Evolutionary conservation across 2,329 filamentous ascomycete genomes (phyloP).

Genomic region (Fusarium sp.): DNA sequence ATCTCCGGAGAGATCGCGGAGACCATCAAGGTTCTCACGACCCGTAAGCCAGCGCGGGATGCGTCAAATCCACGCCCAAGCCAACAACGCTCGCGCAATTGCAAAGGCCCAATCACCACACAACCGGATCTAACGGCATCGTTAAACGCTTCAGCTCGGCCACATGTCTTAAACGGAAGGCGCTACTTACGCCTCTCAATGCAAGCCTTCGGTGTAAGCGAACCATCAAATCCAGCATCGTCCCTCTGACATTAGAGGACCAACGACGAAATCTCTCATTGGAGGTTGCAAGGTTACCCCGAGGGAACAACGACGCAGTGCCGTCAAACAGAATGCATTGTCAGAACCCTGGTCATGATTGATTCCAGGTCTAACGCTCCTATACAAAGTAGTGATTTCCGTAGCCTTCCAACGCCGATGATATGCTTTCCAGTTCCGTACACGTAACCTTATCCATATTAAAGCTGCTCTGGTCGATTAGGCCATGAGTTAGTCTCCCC

Average conservation of each 20-base stretch:
- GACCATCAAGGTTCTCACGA: conserved; percentile 49
- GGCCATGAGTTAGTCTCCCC: background rate
- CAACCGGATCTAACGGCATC: conserved; percentile 46
- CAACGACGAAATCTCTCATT: background rate
- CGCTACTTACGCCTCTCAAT: conserved; percentile 13
- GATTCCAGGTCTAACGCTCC: conserved; percentile 17
- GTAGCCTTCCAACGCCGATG: conserved; percentile 33
- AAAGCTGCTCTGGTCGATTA: conserved; percentile 1
- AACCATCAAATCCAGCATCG: background rate
- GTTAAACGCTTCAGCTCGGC: conserved; percentile 5
- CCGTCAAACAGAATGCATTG: background rate
- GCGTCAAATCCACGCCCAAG: conserved; percentile 20
- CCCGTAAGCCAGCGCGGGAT: conserved; percentile 18
- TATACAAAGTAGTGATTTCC: conserved; percentile 8
- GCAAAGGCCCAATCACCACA: conserved; percentile 21
- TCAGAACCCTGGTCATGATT: background rate
- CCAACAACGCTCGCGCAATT: conserved; percentile 26
- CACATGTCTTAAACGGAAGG: background rate
- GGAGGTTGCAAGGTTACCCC: background rate
- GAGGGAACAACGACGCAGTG: background rate
- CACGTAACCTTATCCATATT: conserved; percentile 14
- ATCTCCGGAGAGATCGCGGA: conserved; percentile 16
- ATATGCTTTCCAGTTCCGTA: conserved; percentile 29
- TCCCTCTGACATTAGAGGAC: background rate
- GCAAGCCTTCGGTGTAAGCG: background rate